A percentile compares a stretch with the other conserved stretches of the same genome.
phyloP scores from a whole-genome alignment of 768 basidiomycete genomes.

The Tricholoma saponaceum region DNA sequence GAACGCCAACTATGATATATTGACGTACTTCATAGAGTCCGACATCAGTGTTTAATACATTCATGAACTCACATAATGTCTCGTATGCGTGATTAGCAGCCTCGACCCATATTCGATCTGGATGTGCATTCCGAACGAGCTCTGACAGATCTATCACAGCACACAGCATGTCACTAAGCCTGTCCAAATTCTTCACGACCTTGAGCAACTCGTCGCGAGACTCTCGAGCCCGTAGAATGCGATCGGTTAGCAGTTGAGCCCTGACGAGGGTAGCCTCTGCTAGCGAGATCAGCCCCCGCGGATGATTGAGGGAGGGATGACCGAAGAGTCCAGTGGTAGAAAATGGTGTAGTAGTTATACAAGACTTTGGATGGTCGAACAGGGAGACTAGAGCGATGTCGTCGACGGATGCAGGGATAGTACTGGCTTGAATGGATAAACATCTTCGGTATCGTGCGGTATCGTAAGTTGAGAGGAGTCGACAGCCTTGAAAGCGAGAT shows the following conservation, averaged over 20 bases:
- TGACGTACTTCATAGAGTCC: conserved; percentile 80
- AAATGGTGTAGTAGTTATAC: conserved; percentile 35
- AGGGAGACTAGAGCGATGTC: conserved; percentile 64
- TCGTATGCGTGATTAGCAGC: conserved; percentile 88
- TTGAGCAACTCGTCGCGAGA: conserved; percentile 72
- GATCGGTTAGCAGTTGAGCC: conserved; percentile 77
- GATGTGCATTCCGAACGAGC: conserved; percentile 89
- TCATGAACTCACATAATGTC: conserved; percentile 94
- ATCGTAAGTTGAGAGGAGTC: conserved; percentile 1
- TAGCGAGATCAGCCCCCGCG: conserved; percentile 64
- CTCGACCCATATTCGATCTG: conserved; percentile 77
- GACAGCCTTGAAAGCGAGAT: conserved; percentile 23
- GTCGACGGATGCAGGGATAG: conserved; percentile 58
- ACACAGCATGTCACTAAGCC: conserved; percentile 93
- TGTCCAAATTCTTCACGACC: conserved; percentile 94
- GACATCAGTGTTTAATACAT: conserved; percentile 90
- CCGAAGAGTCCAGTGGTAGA: conserved; percentile 80
- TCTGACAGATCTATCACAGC: conserved; percentile 97
- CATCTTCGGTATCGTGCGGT: conserved; percentile 20
- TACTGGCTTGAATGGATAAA: conserved; percentile 36
- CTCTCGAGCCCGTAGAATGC: conserved; percentile 72
- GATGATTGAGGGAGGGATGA: conserved; percentile 67
- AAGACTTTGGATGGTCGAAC: conserved; percentile 61
- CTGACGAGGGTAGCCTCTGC: conserved; percentile 78
- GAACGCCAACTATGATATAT: conserved; percentile 7